phyloP scores from a whole-genome alignment of 441 rosid species.

The Populus hybrid region DNA sequence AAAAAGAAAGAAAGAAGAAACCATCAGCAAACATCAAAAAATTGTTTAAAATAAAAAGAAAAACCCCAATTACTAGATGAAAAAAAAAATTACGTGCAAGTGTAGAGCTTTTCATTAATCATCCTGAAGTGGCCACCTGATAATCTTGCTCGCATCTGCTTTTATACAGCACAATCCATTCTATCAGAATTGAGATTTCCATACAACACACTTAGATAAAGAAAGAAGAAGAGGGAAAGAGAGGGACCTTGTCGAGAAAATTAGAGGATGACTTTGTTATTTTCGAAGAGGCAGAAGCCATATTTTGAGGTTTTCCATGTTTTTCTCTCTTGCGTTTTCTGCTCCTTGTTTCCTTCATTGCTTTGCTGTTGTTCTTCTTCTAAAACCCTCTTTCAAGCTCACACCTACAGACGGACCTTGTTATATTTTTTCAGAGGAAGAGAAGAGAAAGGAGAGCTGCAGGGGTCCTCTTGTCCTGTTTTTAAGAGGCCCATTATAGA shows the following conservation, averaged over 20 bases:
- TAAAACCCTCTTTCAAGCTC: neutral
- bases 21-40: neutral
- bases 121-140: slow-evolving; percentile 87
- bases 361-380: neutral
- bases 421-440: neutral
- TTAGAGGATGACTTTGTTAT: slow-evolving; percentile 35
- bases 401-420: neutral
- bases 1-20: neutral
- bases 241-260: slow-evolving; percentile 64
- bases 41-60: neutral
- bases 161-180: neutral
- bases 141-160: slow-evolving; percentile 75
- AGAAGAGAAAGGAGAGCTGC: neutral
- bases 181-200: slow-evolving; percentile 7
- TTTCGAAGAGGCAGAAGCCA: slow-evolving; percentile 24
- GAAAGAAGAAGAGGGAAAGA: neutral
- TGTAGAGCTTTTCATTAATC: slow-evolving; percentile 89
- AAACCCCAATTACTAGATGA: neutral
- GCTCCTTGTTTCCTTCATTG: slow-evolving; percentile 43
- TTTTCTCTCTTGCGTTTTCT: slow-evolving; percentile 49
- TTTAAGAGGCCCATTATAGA: neutral
- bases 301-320: slow-evolving; percentile 24
- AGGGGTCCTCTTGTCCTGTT: neutral
- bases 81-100: slow-evolving; percentile 61
- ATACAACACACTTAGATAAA: neutral